Base-by-base conservation (phyloP, 352 stramenopile genomes). In the Globisporangium emineosum region DNA sequence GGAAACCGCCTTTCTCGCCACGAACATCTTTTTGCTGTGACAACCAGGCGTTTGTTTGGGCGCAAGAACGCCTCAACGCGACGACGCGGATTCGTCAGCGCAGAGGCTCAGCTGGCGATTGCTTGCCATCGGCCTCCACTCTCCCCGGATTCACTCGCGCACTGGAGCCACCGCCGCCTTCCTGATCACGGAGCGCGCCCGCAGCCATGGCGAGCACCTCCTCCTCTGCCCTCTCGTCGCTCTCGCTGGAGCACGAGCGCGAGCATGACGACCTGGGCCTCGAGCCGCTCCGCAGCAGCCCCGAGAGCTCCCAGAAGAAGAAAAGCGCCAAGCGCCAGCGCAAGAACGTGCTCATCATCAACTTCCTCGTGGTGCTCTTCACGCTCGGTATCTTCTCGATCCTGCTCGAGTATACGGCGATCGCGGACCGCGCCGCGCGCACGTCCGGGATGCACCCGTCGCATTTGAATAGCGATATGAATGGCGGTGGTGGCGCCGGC, bases 311-410 rank as follows among this genome's bases (percentile, higher is more conserved):
- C 53, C 30, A 59, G 32, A 59, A 47, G 33, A 37, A 17, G 21
- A 32, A 23, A 10, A 2, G 2, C 7, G 54, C 54, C 54, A 60
- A 47, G 33, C 54, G 54, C 15, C 54, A 60, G 33, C 54, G 54
- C 33, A 60, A 60, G 54, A 60, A 60, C 54, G 54, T 60, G 54
- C 33, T 60, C 32, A 60, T 60, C 54, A n/a, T 60, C 32, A 60
- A 60, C 25, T 45, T 50, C 32, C 54, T 60, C 54, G 54, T 40
- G 32, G 54, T 60, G 54, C 54, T 60, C 12, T 10, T 60, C 32
- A 60, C 54, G 15, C 54, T 60, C 33, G 54, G 32, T 13, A 60
- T 60, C 54, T 60, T 60, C 54, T 60, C 54, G 54, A 60, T 60
- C 54, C 33, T 60, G 32, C 10, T 60, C 54, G 54, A 60, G 54